These are phyloP conservation scores for Hypholoma fasciculare DNA, from an alignment of 768 basidiomycete genomes.

Conservation along the genomic window DNA sequence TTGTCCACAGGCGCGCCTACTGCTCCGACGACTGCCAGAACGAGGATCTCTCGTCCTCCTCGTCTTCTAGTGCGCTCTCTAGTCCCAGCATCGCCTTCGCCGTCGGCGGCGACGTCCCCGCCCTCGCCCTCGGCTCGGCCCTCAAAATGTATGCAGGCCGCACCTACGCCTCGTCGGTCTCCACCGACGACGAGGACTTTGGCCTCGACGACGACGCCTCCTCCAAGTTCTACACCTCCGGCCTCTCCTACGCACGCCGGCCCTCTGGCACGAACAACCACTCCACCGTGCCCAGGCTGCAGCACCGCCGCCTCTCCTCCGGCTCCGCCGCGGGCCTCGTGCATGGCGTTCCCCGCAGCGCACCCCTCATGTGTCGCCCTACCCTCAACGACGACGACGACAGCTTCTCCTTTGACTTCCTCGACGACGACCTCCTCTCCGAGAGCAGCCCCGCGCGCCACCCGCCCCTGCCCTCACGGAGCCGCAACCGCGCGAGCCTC, in stretches of 20 bases:
- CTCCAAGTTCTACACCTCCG: constrained; percentile 44
- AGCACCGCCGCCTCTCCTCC: constrained; percentile 56
- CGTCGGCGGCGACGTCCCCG: constrained; percentile 60
- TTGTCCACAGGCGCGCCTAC: constrained; percentile 54
- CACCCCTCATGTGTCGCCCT: constrained; percentile 37
- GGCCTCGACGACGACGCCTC: constrained; percentile 33
- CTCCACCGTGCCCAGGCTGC: constrained; percentile 57
- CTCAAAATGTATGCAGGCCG: constrained; percentile 39
- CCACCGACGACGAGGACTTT: constrained; percentile 38
- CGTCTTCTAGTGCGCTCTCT: constrained; percentile 64
- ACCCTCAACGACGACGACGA: constrained; percentile 48
- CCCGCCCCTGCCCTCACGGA: constrained; percentile 40
- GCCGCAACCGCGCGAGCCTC: constrained; percentile 69
- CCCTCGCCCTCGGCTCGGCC: constrained; percentile 62
- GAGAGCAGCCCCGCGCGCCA: constrained; percentile 24
- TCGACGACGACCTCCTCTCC: constrained; percentile 28
- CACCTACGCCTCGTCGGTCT: constrained; percentile 63
- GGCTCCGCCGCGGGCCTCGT: constrained; percentile 34
- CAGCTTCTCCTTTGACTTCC: constrained; percentile 41
- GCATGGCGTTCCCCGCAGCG: constrained; percentile 43
- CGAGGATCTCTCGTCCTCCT: constrained; percentile 62
- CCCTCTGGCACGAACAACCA: constrained; percentile 73
- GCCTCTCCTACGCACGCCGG: constrained; percentile 64
- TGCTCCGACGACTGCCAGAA: constrained; percentile 70
- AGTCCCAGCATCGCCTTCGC: constrained; percentile 62